Evolutionary conservation across 2,329 filamentous ascomycete genomes (phyloP), one percentile per base, ranked within the genome.

Genomic region (Aspergillus floridensis): DNA sequence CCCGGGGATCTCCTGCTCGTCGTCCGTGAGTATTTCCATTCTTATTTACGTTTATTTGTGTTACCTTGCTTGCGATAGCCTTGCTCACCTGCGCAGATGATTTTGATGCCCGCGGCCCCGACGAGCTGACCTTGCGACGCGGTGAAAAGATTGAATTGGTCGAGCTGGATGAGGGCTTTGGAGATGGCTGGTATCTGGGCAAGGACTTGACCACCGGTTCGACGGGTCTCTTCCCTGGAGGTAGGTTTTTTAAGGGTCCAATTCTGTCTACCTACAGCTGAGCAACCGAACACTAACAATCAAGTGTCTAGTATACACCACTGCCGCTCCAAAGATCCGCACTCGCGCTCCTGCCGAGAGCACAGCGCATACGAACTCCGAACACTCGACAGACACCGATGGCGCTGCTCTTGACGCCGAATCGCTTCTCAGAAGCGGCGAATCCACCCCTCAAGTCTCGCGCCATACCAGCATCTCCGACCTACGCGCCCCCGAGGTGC

Each of bases 101-200:
- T 77, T 98, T 99, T 75, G 82, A 88, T 67, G 93, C 93, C 59
- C 88, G 95, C 66, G 96, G 92, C 76, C 89, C 91, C 59, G 95
- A 99, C 78, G 95, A 99, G 81, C 83, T 99, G 71, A 96, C 87
- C 68, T 82, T 99, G 65, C 82, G 86, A 57, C 96, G 96, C 72
- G 93, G 84, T 50, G 85, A 88, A 68, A 82, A 83, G 66, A 83
- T 88, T 65, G 81, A 87, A 73, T 76, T 88, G 56, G 81, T 87
- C 32, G 86, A 88, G 74, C 77, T 86, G 63, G 86, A 88, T 71
- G 86, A 88, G 66, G 86, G 86, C 65, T 88, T 88, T 72, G 84
- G 84, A 62, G 86, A 88, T 74, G 86, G 86, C 62, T 86, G 84
- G 86, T 88, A 85, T 70, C 74, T 88, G 62, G 86, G 80, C n/a